These are phyloP conservation scores for Voacanga thouarsii DNA, from an alignment of 257 asterid genomes.

Conservation along the genomic window DNA sequence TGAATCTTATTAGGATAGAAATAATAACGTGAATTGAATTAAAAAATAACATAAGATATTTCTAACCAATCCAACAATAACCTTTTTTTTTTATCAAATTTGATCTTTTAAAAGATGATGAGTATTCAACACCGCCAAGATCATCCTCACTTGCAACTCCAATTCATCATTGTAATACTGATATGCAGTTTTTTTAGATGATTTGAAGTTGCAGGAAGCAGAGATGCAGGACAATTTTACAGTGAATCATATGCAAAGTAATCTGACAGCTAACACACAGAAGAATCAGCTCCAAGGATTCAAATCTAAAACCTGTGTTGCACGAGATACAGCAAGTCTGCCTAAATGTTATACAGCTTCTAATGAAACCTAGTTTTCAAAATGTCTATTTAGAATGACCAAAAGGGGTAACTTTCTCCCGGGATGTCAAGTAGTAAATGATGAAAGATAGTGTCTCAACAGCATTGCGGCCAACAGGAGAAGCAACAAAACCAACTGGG, in stretches of 20 bases:
- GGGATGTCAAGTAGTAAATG: neutral
- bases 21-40: no score
- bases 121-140: no score
- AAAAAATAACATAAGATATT: no score
- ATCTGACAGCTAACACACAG: neutral
- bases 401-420: neutral
- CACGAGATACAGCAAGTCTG: neutral
- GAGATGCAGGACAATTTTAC: neutral
- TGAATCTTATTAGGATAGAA: no score
- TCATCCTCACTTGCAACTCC: neutral
- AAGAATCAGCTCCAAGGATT: conserved; percentile 7
- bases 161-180: neutral
- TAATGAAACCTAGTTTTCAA: conserved; percentile 3
- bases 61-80: no score
- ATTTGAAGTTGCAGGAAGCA: neutral
- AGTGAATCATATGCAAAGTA: neutral
- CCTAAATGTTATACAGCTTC: neutral
- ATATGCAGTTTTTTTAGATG: neutral
- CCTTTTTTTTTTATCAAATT: no score
- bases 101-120: no score
- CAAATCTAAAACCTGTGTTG: neutral
- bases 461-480: conserved; percentile 25
- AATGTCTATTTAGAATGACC: neutral
- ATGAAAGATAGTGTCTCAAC: conserved; percentile 2
- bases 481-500: conserved; percentile 26